Conservation (phyloP, 2,329 filamentous ascomycete species). For the Sarocladiaceae sp. region DNA sequence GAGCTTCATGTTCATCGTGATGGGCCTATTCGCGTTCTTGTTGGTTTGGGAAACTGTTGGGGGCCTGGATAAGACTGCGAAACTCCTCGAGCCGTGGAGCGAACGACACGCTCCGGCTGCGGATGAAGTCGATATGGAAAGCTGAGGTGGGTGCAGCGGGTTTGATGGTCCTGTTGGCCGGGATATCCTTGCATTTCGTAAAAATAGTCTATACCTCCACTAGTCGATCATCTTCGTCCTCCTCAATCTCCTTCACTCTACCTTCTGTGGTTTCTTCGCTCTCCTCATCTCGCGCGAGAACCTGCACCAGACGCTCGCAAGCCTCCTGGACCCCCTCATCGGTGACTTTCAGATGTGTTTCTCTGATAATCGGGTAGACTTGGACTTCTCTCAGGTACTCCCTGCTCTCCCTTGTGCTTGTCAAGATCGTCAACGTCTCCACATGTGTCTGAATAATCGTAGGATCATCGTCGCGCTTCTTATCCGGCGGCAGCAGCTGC, state of each 20-base stretch:
- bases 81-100: conserved; percentile 28
- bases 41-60: conserved; percentile 38
- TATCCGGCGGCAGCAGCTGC: conserved; percentile 83
- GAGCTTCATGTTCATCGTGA: conserved; percentile 33
- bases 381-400: conserved; percentile 69
- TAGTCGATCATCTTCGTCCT: conserved; percentile 47
- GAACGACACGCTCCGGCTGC: conserved; percentile 21
- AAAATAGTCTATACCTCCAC: conserved; percentile 40
- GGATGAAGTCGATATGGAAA: conserved; percentile 14
- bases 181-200: conserved; percentile 7
- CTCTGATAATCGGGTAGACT: conserved; percentile 84
- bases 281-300: conserved; percentile 75
- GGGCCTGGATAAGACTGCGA: conserved; percentile 22
- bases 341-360: conserved; percentile 72
- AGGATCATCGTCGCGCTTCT: conserved; percentile 71
- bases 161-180: too few species aligned
- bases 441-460: conserved; percentile 80
- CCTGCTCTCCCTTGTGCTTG: conserved; percentile 68
- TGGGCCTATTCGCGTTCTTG: conserved; percentile 34
- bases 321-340: conserved; percentile 76
- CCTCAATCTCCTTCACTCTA: conserved; percentile 35
- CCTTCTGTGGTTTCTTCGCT: conserved; percentile 21
- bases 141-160: not conserved
- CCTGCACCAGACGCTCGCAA: conserved; percentile 84
- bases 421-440: conserved; percentile 79